Evolutionary conservation across 2,329 filamentous ascomycete genomes (phyloP), one percentile per base, ranked within the genome.

Genomic region (Colletotrichum karsti): DNA sequence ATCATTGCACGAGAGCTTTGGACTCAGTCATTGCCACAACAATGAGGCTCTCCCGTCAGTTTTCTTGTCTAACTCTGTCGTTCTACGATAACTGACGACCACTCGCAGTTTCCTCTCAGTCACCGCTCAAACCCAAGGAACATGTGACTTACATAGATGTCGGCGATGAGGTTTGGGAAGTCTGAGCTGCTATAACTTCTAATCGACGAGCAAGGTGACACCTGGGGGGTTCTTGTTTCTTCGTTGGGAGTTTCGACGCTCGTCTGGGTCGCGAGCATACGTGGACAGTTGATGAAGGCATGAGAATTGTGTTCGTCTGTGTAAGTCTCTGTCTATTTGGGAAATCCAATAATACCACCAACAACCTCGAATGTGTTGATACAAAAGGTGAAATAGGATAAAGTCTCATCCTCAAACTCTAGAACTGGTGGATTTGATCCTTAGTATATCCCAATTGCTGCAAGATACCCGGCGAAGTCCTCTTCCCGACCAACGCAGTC

Each of bases 391-490:
- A 35, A 13, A 3, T 4, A n/a, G n/a, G n/a, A n/a, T n/a, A n/a
- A n/a, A n/a, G n/a, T n/a, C n/a, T n/a, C n/a, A n/a, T n/a, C n/a
- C n/a, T n/a, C n/a, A n/a, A n/a, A n/a, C 18, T 18, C 10, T 26
- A 90, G 70, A 92, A 92, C 68, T 82, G 87, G 73, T 90, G 80
- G 20, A 92, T 84, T 74, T 90, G 85, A 12, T 84, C 81, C 74
- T 86, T 87, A 12, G 72, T 75, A 73, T 88, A 90, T 0, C 90
- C 90, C 70, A 92, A 72, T 74, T 89, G 80, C 12, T 79, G 77
- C 73, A 92, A 72, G 33, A 90, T 81, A 0, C 90, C 90, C 1
- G 74, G 73, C 12, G 79, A 74, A 12, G 74, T 77, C 60, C 79
- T 77, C 41, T 78, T 78, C 5, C 87, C 87, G 3, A 86, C 80